Evolutionary conservation across 2,329 filamentous ascomycete species (phyloP).

Genomic region (Chaetothyriales sp.): DNA sequence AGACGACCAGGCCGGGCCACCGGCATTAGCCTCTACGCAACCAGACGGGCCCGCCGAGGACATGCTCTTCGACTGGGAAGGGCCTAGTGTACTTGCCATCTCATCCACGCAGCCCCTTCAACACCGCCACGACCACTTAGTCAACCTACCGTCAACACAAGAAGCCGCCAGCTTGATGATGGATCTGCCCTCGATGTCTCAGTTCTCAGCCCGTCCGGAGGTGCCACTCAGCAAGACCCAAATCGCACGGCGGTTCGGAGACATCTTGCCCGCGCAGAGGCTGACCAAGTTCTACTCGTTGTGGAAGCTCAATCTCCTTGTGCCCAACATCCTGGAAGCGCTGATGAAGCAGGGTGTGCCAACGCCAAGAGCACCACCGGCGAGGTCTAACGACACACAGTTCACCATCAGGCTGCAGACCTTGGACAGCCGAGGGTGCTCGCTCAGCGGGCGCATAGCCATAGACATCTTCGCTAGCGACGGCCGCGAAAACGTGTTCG

Average conservation of each 20-base stretch:
- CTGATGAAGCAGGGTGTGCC: slow-evolving; percentile 77
- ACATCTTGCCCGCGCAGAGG: slow-evolving; percentile 77
- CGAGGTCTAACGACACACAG: slow-evolving; percentile 37
- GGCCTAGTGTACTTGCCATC: slow-evolving; percentile 45
- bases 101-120: slow-evolving; percentile 13
- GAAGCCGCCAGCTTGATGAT: slow-evolving; percentile 44
- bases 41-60: slow-evolving; percentile 66
- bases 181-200: slow-evolving; percentile 70
- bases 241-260: slow-evolving; percentile 71
- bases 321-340: slow-evolving; percentile 67
- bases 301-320: slow-evolving; percentile 58
- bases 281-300: slow-evolving; percentile 87
- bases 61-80: slow-evolving; percentile 76
- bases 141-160: slow-evolving; percentile 30
- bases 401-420: slow-evolving; percentile 60
- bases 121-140: background rate
- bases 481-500: slow-evolving; percentile 48
- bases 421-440: slow-evolving; percentile 39
- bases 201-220: slow-evolving; percentile 68
- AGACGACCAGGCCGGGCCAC: slow-evolving; percentile 36
- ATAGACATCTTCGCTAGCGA: slow-evolving; percentile 24
- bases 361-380: slow-evolving; percentile 37
- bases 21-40: slow-evolving; percentile 64
- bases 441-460: slow-evolving; percentile 31
- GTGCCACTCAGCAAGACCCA: slow-evolving; percentile 80